Base-by-base conservation (phyloP, 352 stramenopile species). In the Phytophthora hybrid region DNA sequence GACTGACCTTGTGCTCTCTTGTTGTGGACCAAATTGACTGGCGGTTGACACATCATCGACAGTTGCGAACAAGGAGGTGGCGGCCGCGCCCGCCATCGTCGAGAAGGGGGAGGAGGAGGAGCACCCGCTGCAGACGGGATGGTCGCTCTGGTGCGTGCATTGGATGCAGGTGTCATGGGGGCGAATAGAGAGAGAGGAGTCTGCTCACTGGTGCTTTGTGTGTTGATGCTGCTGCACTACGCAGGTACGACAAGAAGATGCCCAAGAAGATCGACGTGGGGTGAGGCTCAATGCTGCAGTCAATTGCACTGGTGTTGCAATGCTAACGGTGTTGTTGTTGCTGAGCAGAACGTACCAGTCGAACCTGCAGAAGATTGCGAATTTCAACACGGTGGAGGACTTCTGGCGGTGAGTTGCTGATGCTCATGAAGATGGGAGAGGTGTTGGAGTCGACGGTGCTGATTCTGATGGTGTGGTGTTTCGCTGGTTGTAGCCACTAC, bases 191-290 rank as follows among this genome's bases (percentile, higher is more conserved):
- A 16, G 39, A 16, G 13, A n/a, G 14, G 11, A 16, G 2, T 46
- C 14, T 46, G 18, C 32, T 39, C 4, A 47, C 29, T 44, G 56
- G 51, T 60, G 51, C 60, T 18, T 14, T 59, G 39, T 60, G 44
- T 65, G 11, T 56, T 69, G 53, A 49, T 80, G 51, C 39, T 57
- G 21, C 16, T 66, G 46, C 31, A 21, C 18, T 19, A 23, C 10
- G 44, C 85, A 97, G 93, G 93, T 98, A 98, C 72, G 93, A 98
- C 85, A 97, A 97, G 83, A 98, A 98, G 79, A 87, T 97, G 74
- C 88, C 90, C 41, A 95, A 95, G 81, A 94, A 95, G 66, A 96
- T 93, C 73, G 88, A 97, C 74, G 83, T 95, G 41, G 87, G 86
- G 87, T 96, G 81, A 68, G 83, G 81, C 9, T 18, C 18, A 55